A percentile compares a stretch with the other conserved stretches of the same genome.
These are phyloP conservation scores for Coprinellus aureogranulatus DNA, from an alignment of 768 basidiomycete genomes.

Conservation along the genomic window DNA sequence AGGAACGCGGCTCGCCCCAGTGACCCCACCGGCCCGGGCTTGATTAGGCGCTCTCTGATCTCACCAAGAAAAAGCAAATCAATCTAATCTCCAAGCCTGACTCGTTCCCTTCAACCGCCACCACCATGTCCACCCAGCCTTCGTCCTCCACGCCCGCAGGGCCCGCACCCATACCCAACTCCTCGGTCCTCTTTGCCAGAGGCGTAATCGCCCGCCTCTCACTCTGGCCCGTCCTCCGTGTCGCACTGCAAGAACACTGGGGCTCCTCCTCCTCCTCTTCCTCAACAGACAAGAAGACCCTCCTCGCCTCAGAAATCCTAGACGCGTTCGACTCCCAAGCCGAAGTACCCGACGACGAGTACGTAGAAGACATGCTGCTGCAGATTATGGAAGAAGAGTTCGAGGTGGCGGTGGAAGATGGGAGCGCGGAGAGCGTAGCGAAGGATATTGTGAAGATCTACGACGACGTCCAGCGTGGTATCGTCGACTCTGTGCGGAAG, in stretches of 20 bases:
- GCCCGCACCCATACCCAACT: constrained; percentile 23
- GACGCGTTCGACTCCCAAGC: constrained; percentile 74
- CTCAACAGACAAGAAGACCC: constrained; percentile 67
- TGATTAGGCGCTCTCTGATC: too few relatives aligned
- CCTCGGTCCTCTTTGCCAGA: constrained; percentile 76
- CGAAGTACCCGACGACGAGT: constrained; percentile 57
- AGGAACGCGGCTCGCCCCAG: too few relatives aligned
- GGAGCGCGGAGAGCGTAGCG: constrained; percentile 72
- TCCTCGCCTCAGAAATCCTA: constrained; percentile 80
- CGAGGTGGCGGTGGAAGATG: constrained; percentile 81
- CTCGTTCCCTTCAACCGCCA: too few relatives aligned
- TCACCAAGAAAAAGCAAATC: too few relatives aligned
- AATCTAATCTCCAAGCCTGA: too few relatives aligned
- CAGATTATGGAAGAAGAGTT: constrained; percentile 90
- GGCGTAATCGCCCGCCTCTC: constrained; percentile 80
- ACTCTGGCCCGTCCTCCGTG: constrained; percentile 80
- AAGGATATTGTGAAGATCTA: constrained; percentile 70
- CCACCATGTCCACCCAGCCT: too few relatives aligned
- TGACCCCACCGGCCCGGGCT: too few relatives aligned
- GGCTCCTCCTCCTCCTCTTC: constrained; percentile 76
- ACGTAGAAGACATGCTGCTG: constrained; percentile 77
- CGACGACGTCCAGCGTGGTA: constrained; percentile 47
- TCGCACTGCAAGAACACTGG: constrained; percentile 86
- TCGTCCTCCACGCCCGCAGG: too few relatives aligned
- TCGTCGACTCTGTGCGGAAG: constrained; percentile 47